Evolutionary conservation across 2,329 filamentous ascomycete genomes (phyloP), one percentile per base, ranked within the genome.

Genomic region (Sphaceloma murrayae): DNA sequence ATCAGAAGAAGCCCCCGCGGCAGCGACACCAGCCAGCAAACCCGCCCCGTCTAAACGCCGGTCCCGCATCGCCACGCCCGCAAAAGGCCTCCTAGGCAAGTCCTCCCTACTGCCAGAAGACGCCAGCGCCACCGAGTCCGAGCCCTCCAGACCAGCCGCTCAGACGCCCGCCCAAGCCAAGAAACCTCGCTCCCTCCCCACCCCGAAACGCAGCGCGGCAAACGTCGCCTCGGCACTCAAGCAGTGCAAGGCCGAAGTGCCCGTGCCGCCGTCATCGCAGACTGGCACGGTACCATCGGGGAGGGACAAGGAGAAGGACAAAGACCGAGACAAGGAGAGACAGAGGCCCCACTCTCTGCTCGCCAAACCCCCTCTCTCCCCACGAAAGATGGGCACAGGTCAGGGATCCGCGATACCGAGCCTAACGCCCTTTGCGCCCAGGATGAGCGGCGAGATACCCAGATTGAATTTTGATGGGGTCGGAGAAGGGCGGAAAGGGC

Each of bases 51-150:
- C 36, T 7, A 59, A 54, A 32, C 53, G 56, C 16, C 52, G 53
- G 9, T 61, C 58, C 11, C 53, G 57, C 5, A 55, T 62, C 26
- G 59, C 59, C 5, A 62, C 60, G 9, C 59, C 60, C 18, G 60
- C 58, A 58, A 61, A 46, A 49, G 50, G 47, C 26, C 45, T 18
- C 11, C 48, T 18, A 14, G 17, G 10, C 32, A 32, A 26, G 18
- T 5, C 10, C 13, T 22, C 42, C 5, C 42, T 45, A 11, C 31
- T 45, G 2, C 42, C 42, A 17, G 42, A 45, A 14, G 42, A 36
- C 14, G 30, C 36, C 3, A 19, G 5, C 2, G 19, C 42, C 10
- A 8, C n/a, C 31, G 31, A 13, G 7, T 14, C 42, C 19, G 30
- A 34, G 13, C 21, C 38, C 3, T 5, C 30, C n/a, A 22, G 26